Percentiles rank a stretch among this genome's conserved stretches.
These are phyloP conservation scores for Metschnikowia sp. DNA, from an alignment of 805 yeast genomes.

Conservation along the genomic window DNA sequence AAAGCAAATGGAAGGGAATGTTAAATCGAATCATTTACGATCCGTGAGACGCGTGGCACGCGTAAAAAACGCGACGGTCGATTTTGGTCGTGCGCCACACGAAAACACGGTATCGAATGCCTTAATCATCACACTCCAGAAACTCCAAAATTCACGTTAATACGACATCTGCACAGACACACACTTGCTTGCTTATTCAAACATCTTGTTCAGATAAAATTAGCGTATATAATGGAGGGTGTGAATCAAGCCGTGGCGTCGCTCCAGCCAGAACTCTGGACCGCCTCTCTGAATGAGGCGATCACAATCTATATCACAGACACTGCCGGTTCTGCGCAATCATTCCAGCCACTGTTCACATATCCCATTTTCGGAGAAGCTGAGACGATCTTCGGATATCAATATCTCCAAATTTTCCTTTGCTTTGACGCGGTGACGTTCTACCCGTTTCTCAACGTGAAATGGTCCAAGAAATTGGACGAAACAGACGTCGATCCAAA, in stretches of 20 bases:
- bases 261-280: constrained; percentile 71
- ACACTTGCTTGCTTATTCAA: too few species aligned
- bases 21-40: too few species aligned
- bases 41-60: too few species aligned
- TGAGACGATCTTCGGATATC: constrained; percentile 83
- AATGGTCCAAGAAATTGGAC: constrained; percentile 49
- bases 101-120: too few species aligned
- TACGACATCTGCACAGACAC: neutral
- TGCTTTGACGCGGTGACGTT: constrained; percentile 73
- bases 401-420: constrained; percentile 60
- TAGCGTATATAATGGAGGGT: too few species aligned
- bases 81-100: too few species aligned
- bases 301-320: constrained; percentile 55
- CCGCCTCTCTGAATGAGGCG: constrained; percentile 66
- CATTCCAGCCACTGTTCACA: constrained; percentile 75
- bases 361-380: constrained; percentile 93
- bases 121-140: neutral
- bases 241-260: constrained; percentile 16
- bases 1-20: too few species aligned
- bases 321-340: constrained; percentile 51
- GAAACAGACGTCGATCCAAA: constrained; percentile 61
- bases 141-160: neutral
- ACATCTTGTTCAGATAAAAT: too few species aligned
- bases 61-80: too few species aligned
- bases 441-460: constrained; percentile 65